Evolutionary conservation across 176 grass and related monocot genomes (phyloP).

Genomic region (Bolboschoenus planiculmis): DNA sequence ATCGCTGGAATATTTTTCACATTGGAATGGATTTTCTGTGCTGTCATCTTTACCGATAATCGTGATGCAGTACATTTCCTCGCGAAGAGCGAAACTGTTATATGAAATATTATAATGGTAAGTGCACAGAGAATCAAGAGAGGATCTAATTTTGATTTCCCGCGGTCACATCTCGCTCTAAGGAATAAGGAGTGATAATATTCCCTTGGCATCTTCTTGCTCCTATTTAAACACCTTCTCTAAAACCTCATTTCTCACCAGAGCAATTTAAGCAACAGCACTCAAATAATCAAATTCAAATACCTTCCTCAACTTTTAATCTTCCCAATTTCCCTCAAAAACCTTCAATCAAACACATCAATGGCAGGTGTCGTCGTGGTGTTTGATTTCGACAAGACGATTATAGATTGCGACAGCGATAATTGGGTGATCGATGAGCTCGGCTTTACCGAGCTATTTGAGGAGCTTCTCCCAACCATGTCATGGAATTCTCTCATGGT

Average conservation of each 20-base stretch:
- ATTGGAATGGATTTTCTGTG: background rate
- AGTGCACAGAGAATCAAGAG: background rate
- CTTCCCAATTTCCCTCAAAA: background rate
- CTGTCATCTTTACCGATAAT: background rate
- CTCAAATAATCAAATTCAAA: background rate
- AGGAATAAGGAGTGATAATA: slow-evolving; percentile 57
- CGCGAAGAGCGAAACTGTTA: too few species aligned
- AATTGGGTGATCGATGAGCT: slow-evolving; percentile 64
- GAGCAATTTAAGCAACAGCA: background rate
- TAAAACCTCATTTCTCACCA: slow-evolving; percentile 14
- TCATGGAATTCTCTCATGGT: slow-evolving; percentile 81
- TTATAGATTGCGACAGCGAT: slow-evolving; percentile 92
- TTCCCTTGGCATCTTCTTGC: slow-evolving; percentile 49
- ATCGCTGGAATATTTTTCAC: too few species aligned
- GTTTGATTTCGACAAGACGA: slow-evolving; percentile 96
- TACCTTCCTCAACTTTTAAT: background rate
- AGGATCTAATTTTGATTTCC: background rate
- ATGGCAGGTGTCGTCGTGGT: slow-evolving; percentile 49
- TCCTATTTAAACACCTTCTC: slow-evolving; percentile 30
- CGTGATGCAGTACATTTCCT: background rate
- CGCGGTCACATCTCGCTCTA: background rate
- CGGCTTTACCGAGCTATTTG: slow-evolving; percentile 53
- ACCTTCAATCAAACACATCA: background rate
- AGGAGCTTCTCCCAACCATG: slow-evolving; percentile 82
- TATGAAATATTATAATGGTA: too few species aligned